These are phyloP conservation scores for Nothopassalora personata DNA, from an alignment of 2,329 filamentous ascomycete species.

Conservation along the genomic window DNA sequence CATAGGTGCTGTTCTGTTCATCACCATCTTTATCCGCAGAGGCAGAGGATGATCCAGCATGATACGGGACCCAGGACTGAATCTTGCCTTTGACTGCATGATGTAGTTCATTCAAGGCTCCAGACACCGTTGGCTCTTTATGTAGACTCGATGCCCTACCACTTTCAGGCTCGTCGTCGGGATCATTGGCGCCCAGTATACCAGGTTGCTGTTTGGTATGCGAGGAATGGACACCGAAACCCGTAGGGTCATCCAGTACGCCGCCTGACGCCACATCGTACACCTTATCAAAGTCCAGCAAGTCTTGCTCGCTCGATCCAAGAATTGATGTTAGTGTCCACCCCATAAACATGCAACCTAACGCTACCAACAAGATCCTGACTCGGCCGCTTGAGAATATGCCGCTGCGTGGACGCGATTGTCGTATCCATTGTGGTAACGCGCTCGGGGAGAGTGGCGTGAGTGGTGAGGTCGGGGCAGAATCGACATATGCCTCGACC, in stretches of 20 bases:
- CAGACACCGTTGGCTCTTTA: constrained; percentile 27
- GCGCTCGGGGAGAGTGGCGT: constrained; percentile 22
- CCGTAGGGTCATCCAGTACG: constrained; percentile 23
- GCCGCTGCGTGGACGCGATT: constrained; percentile 11
- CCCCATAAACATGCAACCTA: constrained; percentile 27
- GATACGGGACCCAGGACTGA: constrained; percentile 28
- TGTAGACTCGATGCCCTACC: constrained; percentile 2
- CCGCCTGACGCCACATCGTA: constrained; percentile 19
- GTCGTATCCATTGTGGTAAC: constrained; percentile 28
- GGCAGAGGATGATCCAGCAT: background rate
- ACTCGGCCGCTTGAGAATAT: constrained; percentile 21
- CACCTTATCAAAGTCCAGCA: constrained; percentile 2
- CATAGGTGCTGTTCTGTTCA: background rate
- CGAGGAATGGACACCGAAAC: constrained; percentile 12
- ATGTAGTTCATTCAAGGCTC: constrained; percentile 31
- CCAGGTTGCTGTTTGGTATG: constrained; percentile 8
- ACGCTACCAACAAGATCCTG: constrained; percentile 22
- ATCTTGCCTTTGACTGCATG: constrained; percentile 31
- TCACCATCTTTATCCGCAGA: background rate
- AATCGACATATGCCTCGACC: constrained; percentile 20
- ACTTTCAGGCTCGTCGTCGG: constrained; percentile 10
- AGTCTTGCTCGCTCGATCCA: constrained; percentile 11
- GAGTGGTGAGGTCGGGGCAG: constrained; percentile 21
- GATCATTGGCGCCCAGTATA: constrained; percentile 15
- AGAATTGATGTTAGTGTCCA: constrained; percentile 29